Percentiles rank a stretch among this genome's conserved stretches.
Evolutionary conservation across 1,139 yeast species (phyloP).

Genomic region (Diutina mesorugosa): DNA sequence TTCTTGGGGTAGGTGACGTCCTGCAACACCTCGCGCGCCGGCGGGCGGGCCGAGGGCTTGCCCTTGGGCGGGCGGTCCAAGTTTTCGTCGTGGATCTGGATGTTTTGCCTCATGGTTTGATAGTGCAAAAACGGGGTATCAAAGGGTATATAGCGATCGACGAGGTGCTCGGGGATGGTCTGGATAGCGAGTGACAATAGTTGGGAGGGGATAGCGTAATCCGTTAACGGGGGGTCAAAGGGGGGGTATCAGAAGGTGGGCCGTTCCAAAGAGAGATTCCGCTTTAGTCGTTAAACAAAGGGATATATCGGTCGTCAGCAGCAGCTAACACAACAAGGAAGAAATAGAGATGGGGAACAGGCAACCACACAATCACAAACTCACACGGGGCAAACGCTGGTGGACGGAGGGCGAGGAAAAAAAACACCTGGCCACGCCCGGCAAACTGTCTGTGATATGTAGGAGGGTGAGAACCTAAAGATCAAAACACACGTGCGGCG

Average conservation of each 20-base stretch:
- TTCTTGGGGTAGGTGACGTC: constrained; percentile 1
- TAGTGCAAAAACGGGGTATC: not conserved
- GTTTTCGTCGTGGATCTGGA: constrained; percentile 1
- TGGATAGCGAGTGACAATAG: constrained; percentile 1
- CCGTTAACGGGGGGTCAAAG: not conserved
- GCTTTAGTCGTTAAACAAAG: constrained; percentile 2
- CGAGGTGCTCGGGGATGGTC: not conserved
- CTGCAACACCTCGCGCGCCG: not conserved
- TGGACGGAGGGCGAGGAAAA: not conserved
- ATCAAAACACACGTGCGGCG: not conserved
- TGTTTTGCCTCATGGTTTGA: not conserved
- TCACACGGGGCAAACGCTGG: not conserved
- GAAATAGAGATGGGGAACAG: not conserved
- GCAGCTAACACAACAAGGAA: not conserved
- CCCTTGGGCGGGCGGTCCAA: not conserved
- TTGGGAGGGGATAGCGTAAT: not conserved
- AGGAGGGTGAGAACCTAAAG: not conserved
- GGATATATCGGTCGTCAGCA: not conserved
- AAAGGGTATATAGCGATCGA: not conserved
- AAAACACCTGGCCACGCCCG: not conserved
- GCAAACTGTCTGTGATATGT: not conserved
- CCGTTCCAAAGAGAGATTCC: not conserved
- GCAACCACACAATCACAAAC: not conserved
- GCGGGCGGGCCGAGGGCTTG: not conserved
- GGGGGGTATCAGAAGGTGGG: not conserved